Base-by-base conservation (phyloP, 768 basidiomycete genomes). In the Pleurotus eryngii region DNA sequence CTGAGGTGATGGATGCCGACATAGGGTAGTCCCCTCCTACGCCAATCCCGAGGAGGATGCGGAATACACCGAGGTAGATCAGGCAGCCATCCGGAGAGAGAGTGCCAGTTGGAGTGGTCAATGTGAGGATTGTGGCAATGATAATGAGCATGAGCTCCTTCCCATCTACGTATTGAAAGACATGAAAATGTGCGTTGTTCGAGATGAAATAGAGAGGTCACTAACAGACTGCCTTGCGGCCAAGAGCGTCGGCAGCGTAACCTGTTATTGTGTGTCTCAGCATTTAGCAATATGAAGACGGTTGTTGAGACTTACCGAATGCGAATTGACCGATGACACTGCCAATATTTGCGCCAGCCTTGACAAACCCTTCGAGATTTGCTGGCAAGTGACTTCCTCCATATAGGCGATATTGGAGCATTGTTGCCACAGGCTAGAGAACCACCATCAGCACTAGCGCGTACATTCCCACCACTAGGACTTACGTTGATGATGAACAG, bases 111-210 rank as follows among this genome's bases (percentile, higher is more conserved):
- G 89, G 89, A 12, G 78, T 81, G 2, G 84, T 81, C 57, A 91
- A 74, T 26, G 77, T 80, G 37, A 90, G 68, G 64, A 91, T 89
- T 1, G 90, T 91, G 0, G 86, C 89, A 50, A 90, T 59, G 64
- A 92, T 90, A 61, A 90, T 89, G 57, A 92, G 72, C 81, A 90
- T 87, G 51, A 92, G 79, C 64, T 91, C 89, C 66, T 89, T 87
- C 7, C 89, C 87, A 60, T 89, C 85, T 84, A 65, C 7, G 26
- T 1, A 8, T 26, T 24, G 46, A 27, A 51, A 8, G 26, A 9
- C 35, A 18, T 6, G 62, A 65, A 50, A 2, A 24, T 56, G 17
- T 26, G 24, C 8, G 3, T 35, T 9, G 11, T 4, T 11, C 14
- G n/a, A 35, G 14, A 18, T 2, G 4, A 54, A 43, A 17, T 11